phyloP scores from a whole-genome alignment of 129 eudicot genomes.

The Erigeron canadensis region DNA sequence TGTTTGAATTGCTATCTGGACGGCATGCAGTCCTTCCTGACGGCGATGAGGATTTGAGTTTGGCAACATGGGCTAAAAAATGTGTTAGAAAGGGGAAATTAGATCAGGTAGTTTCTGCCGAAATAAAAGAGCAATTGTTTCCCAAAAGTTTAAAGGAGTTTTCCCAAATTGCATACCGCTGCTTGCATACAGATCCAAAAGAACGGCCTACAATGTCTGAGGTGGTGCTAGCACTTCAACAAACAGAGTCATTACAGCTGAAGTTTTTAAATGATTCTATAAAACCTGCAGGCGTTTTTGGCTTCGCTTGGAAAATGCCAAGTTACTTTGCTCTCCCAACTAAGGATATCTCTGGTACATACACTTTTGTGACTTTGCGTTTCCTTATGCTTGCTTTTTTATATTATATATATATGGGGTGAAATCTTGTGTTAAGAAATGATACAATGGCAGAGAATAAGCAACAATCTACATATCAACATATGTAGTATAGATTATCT shows the following conservation, averaged over 20 bases:
- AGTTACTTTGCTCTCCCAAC: not conserved
- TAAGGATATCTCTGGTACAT: conserved; percentile 7
- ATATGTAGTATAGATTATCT: too few relatives aligned
- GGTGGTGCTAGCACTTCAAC: conserved; percentile 23
- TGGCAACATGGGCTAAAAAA: conserved; percentile 22
- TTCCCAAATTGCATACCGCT: conserved; percentile 19
- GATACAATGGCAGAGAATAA: too few relatives aligned
- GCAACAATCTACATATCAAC: too few relatives aligned
- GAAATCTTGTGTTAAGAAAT: too few relatives aligned
- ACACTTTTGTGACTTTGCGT: conserved; percentile 2
- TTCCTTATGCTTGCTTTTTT: too few relatives aligned
- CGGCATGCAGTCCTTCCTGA: conserved; percentile 13
- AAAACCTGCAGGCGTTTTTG: not conserved
- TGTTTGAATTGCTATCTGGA: conserved; percentile 30
- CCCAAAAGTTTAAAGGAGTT: conserved; percentile 21
- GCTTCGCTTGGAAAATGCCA: conserved; percentile 15
- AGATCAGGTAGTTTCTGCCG: conserved; percentile 3
- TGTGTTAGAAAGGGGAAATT: conserved; percentile 12
- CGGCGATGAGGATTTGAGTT: conserved; percentile 20
- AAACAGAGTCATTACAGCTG: conserved; percentile 8
- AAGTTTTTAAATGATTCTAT: conserved; percentile 2
- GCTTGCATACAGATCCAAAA: conserved; percentile 18
- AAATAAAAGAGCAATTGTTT: not conserved
- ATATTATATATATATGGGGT: too few relatives aligned
- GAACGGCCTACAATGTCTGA: conserved; percentile 28